Percentiles rank a stretch among this genome's conserved stretches.
Conservation (phyloP, 2,329 filamentous ascomycete genomes). For the Didymella glomerata region DNA sequence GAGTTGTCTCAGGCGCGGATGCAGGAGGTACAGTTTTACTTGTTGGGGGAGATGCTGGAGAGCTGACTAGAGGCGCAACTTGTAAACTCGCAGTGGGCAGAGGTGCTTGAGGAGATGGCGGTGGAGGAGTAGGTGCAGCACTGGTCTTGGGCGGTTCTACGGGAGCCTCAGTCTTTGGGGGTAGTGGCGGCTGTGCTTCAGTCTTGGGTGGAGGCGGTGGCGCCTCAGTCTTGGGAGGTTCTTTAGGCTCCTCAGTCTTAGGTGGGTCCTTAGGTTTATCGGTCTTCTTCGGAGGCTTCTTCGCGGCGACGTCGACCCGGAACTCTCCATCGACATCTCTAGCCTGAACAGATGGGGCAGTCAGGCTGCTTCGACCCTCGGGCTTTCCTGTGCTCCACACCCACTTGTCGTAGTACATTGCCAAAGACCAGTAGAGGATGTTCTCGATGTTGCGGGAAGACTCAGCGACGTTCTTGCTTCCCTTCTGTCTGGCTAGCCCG, state of each 20-base stretch:
- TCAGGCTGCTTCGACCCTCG: constrained; percentile 3
- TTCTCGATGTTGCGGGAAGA: constrained; percentile 22
- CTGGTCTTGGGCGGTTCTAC: constrained; percentile 7
- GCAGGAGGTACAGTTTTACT: not conserved
- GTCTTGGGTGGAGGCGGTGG: constrained; percentile 8
- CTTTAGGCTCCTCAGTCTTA: constrained; percentile 8
- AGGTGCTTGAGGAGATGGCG: constrained; percentile 2
- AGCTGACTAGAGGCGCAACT: not conserved
- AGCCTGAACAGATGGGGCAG: constrained; percentile 2
- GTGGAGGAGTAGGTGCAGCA: not conserved
- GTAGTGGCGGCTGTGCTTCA: not conserved
- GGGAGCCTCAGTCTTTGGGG: constrained; percentile 9
- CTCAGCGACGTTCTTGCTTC: constrained; percentile 10
- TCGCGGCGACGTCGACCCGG: constrained; percentile 8
- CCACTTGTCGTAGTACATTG: constrained; percentile 22
- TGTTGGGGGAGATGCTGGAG: not conserved
- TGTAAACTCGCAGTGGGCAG: not conserved
- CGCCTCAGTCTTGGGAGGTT: constrained; percentile 7
- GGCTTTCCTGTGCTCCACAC: constrained; percentile 24
- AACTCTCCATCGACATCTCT: constrained; percentile 4
- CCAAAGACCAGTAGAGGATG: constrained; percentile 23
- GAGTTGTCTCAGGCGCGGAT: not conserved
- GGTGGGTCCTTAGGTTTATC: constrained; percentile 2
- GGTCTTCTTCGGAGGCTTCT: constrained; percentile 16
- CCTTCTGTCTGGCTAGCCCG: constrained; percentile 19